Base-by-base conservation (phyloP, 106 monocot species). In the Apostasia ramifera region DNA sequence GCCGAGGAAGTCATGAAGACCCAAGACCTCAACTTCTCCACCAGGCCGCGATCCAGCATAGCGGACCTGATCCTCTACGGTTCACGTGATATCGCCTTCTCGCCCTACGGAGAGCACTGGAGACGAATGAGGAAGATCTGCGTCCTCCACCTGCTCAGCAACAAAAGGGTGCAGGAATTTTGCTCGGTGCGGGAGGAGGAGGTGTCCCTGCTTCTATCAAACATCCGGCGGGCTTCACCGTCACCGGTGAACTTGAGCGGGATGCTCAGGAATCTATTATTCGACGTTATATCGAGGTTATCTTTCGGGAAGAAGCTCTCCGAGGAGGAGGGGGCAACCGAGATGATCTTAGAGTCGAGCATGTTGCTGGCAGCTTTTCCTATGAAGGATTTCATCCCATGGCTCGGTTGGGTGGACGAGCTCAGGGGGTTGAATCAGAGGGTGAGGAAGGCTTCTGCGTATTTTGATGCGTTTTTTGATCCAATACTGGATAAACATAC, bases 331-430 rank as follows among this genome's bases (percentile, higher is more conserved):
- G 64, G 55, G 26, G 40, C 55, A 3, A n/a, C 0, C 40, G 48
- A 2, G 37, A 9, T 0, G 57, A 77, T 0, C 14, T 43, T 4
- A 9, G 64, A 71, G 9, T 46, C 57, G 26, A 13, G 0, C 14
- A 3, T 2, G 14, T 13, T 59, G 53, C 70, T 77, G 15, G 70
- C 14, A 41, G 55, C 55, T 40, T 26, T 39, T 3, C 40, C 51
- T 4, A 37, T 71, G 40, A 56, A 64, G 14, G 77, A 77, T 11
- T 14, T 55, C 38, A 9, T 65, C n/a, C 71, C 77, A 2, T 71
- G 70, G 61, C 57, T 77, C 39, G 65, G 71, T 38, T 77, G 77
- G 77, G 46, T 77, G 43, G 77, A 77, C 47, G 40, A 63, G 26
- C 3, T 65, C 44, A 57, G 5, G 3, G 77, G 77, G 10, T 8